Base-by-base conservation (phyloP, 306 rosid genomes). In the Lathyrus aphaca region DNA sequence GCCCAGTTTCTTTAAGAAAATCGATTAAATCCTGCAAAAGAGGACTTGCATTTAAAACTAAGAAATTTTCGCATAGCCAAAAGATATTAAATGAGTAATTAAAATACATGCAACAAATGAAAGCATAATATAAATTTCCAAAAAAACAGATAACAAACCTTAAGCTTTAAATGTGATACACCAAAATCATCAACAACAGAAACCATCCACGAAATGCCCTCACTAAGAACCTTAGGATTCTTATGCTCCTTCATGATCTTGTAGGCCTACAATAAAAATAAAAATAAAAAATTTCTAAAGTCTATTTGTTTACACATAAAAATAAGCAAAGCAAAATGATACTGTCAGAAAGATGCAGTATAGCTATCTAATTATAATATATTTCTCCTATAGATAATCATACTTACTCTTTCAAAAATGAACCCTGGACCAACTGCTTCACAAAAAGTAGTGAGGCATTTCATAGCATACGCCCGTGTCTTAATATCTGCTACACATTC, bases 401-500 rank as follows among this genome's bases (percentile, higher is more conserved):
- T 32, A 64, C 97, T 77, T 88, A 94, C 99, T 79, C 97, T 87
- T 83, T 91, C 99, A 79, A 95, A 89, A 66, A 95, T 61, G 83
- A 95, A 91, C 29, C 97, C 99, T 14, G 97, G 99, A 68, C 96
- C 96, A 66, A 87, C 86, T 50, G 99, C 99, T 86, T 95, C 99
- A 72, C 76, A 87, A 39, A 95, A 86, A 42, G 87, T 66, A 76
- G 96, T 87, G 32, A 95, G 97, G 86, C 99, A 95, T 81, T 95
- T 95, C 89, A 86, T 91, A 49, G 96, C 96, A 81, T 82, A 87
- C 46, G 79, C 83, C 42, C 97, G 95, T 43, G 99, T 95, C 90
- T 95, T 95, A 59, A 95, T 91, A 89, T 95, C 99, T 45, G 99
- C 99, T 19, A 95, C 99, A 27, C 99, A 89, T 77, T 95, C 99